phyloP scores from a whole-genome alignment of 345 rosid species.

The Syzygium aqueum region DNA sequence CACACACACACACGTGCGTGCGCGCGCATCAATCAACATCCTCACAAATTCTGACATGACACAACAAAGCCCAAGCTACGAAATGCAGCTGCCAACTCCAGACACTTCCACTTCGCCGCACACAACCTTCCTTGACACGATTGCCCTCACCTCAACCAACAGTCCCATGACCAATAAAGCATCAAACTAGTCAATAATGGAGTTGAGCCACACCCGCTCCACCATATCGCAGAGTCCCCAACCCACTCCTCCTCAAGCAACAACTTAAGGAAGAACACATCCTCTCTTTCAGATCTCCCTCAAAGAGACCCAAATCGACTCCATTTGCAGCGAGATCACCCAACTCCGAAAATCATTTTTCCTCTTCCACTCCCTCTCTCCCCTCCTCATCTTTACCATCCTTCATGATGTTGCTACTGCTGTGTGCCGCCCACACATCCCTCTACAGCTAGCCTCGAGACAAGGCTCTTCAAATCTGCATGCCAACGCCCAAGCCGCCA shows the following conservation, averaged over 20 bases:
- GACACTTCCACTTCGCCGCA: neutral
- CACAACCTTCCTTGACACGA: neutral
- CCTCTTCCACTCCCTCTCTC: neutral
- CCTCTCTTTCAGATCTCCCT: conserved; percentile 46
- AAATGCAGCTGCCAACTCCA: neutral
- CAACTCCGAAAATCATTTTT: neutral
- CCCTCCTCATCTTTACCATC: neutral
- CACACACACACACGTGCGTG: too few relatives aligned
- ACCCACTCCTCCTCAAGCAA: conserved; percentile 87
- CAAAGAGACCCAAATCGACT: conserved; percentile 46
- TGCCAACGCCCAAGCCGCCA: neutral
- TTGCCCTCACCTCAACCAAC: neutral
- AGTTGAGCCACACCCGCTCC: conserved; percentile 53
- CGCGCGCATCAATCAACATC: neutral
- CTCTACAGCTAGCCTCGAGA: neutral
- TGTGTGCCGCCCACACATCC: neutral
- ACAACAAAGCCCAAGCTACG: neutral
- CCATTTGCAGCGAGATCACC: neutral
- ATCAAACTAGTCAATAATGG: neutral
- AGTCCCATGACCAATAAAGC: neutral
- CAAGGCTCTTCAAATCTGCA: neutral
- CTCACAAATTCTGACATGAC: neutral
- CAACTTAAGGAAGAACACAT: conserved; percentile 87
- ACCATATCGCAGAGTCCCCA: conserved; percentile 71
- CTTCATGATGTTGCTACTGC: neutral